Conservation (phyloP, 768 basidiomycete genomes). For the Gymnopilus junonius region DNA sequence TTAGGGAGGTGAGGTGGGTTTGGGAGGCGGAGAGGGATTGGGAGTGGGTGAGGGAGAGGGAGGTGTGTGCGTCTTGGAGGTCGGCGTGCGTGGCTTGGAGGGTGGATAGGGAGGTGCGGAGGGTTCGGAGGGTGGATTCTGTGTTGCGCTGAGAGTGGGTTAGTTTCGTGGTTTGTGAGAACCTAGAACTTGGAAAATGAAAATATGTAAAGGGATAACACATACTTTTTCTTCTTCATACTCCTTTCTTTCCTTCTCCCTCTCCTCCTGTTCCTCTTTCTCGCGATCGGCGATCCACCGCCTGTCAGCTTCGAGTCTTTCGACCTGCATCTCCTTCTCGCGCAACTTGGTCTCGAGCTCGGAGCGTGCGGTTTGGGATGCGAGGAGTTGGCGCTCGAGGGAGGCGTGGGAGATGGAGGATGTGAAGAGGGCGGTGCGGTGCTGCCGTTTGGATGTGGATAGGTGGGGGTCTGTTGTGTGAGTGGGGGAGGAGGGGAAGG, state of each 20-base stretch:
- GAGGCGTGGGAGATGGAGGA: conserved; percentile 64
- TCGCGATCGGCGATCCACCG: conserved; percentile 73
- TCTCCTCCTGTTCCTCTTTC: conserved; percentile 68
- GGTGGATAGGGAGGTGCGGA: conserved; percentile 51
- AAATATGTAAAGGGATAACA: conserved; percentile 1
- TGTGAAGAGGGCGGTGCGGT: conserved; percentile 64
- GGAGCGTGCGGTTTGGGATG: conserved; percentile 61
- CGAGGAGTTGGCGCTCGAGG: conserved; percentile 69
- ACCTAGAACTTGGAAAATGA: not conserved
- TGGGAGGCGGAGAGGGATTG: conserved; percentile 56
- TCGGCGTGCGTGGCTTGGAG: conserved; percentile 66
- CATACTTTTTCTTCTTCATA: conserved; percentile 65
- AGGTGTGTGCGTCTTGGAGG: conserved; percentile 57
- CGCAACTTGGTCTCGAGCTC: conserved; percentile 72
- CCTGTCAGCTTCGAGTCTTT: conserved; percentile 71
- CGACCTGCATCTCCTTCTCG: conserved; percentile 65
- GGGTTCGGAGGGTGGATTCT: conserved; percentile 54
- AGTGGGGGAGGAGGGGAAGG: not conserved
- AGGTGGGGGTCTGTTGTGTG: conserved; percentile 60
- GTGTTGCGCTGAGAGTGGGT: conserved; percentile 40
- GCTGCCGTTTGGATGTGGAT: conserved; percentile 69
- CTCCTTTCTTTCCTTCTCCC: conserved; percentile 56
- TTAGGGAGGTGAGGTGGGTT: conserved; percentile 52
- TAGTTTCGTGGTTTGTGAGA: not conserved
- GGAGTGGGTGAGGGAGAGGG: conserved; percentile 49